Base-by-base conservation (phyloP, 164 flowering plant species). In the Umbellularia californica region DNA sequence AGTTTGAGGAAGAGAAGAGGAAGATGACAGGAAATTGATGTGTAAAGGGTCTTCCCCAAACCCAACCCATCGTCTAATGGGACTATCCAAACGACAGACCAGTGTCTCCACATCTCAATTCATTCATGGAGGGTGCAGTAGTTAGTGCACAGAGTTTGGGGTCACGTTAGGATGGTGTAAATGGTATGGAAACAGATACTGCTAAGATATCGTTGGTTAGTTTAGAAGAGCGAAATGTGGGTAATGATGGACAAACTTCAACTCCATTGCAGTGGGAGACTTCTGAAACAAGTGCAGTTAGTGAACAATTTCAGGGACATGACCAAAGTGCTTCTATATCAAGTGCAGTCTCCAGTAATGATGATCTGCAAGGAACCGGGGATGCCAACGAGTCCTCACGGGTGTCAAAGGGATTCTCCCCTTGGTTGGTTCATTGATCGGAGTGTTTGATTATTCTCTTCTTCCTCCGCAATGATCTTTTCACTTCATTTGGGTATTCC, bases 271-370 rank as follows among this genome's bases (percentile, higher is more conserved):
- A 7, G 60, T 55, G 60, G 60, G 60, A 55, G n/a, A 3, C 15
- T 15, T 20, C 60, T 55, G 60, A 55, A 55, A 55, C 60, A 20
- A 20, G 65, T 25, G 30, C 15, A 15, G 12, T 17, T 19, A 20
- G 24, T 12, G 74, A 72, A 23, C 47, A 58, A 25, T 62, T 22
- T 72, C 74, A 58, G 41, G 68, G 23, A 55, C 67, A 60, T 35
- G 23, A 58, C 41, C 50, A 33, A 72, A 63, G 19, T 72, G 68
- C 68, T 33, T 33, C 74, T 30, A 35, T 62, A 51, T 62, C 55
- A 3, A 72, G 74, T 62, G 55, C 68, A 58, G 67, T 63, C 60
- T 63, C 74, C 30, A 72, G 74, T 63, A 41, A 17, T 14, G 52
- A 72, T 6, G 28, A 58, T 72, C 66, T 24, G 11, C 68, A 35